Evolutionary conservation across 2,329 filamentous ascomycete species (phyloP).

Genomic region (Calonectria fujianensis): DNA sequence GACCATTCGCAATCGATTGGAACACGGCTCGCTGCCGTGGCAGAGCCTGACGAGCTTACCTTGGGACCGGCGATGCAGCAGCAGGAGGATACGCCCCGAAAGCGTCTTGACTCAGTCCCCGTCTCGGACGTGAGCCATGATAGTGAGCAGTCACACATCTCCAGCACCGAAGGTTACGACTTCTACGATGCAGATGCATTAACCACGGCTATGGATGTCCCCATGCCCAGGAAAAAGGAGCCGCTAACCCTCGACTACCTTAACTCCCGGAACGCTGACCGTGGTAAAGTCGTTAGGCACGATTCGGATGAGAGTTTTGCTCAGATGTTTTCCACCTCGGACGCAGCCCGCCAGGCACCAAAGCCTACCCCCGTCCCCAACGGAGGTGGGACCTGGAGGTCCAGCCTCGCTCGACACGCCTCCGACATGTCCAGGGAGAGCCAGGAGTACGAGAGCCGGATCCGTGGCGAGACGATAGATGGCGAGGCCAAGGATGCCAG

Average conservation of each 20-base stretch:
- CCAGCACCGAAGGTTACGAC: slow-evolving; percentile 77
- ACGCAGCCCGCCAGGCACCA: slow-evolving; percentile 60
- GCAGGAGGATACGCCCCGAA: slow-evolving; percentile 61
- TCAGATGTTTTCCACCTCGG: slow-evolving; percentile 76
- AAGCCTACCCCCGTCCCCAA: slow-evolving; percentile 39
- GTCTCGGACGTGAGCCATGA: slow-evolving; percentile 71
- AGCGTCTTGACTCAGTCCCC: slow-evolving; percentile 70
- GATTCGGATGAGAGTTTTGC: slow-evolving; percentile 76
- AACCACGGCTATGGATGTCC: slow-evolving; percentile 72
- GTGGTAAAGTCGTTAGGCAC: slow-evolving; percentile 63
- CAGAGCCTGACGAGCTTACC: slow-evolving; percentile 70
- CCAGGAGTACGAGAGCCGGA: slow-evolving; percentile 67
- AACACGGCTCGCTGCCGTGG: slow-evolving; percentile 67
- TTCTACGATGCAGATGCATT: slow-evolving; percentile 78
- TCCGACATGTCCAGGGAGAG: slow-evolving; percentile 56
- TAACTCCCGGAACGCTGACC: slow-evolving; percentile 53
- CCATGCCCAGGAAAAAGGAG: slow-evolving; percentile 63
- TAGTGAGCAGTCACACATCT: slow-evolving; percentile 68
- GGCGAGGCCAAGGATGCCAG: slow-evolving; percentile 24
- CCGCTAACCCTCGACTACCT: slow-evolving; percentile 59
- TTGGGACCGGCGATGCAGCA: slow-evolving; percentile 69
- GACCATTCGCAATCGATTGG: slow-evolving; percentile 57
- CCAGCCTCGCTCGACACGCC: slow-evolving; percentile 54
- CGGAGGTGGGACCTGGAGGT: slow-evolving; percentile 49
- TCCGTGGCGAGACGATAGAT: slow-evolving; percentile 64